A percentile compares a stretch with the other conserved stretches of the same genome.
Evolutionary conservation across 2,329 filamentous ascomycete genomes (phyloP).

Genomic region (Stemphylium beticola): DNA sequence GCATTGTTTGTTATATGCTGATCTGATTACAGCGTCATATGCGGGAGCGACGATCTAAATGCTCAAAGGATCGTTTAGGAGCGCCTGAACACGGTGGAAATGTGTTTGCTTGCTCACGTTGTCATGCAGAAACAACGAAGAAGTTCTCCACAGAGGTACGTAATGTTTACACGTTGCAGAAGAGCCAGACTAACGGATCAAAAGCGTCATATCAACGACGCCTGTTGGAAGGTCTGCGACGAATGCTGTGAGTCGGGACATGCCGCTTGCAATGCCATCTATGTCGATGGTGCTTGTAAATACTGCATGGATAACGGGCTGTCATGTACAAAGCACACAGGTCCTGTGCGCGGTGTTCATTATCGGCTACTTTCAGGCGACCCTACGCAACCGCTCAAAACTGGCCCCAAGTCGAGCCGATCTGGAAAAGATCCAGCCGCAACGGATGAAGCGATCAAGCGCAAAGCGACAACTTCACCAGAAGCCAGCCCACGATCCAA

Average conservation of each 20-base stretch:
- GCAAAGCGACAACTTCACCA: conserved; percentile 11
- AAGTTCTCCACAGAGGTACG: conserved; percentile 6
- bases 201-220: conserved; percentile 7
- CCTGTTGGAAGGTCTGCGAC: conserved; percentile 25
- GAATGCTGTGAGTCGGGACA: conserved; percentile 13
- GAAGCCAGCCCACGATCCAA: conserved; percentile 8
- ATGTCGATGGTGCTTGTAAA: conserved; percentile 7
- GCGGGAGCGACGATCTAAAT: conserved; percentile 1
- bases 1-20: too few relatives aligned
- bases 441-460: conserved; percentile 4
- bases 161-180: background rate
- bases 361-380: background rate
- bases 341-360: background rate
- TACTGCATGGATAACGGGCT: conserved; percentile 8
- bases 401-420: background rate
- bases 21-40: conserved; percentile 8
- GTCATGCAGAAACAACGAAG: conserved; percentile 3
- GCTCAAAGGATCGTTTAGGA: background rate
- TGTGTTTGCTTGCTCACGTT: conserved; percentile 14
- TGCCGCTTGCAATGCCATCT: conserved; percentile 12
- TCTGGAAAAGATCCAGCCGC: background rate
- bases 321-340: conserved; percentile 15
- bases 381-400: background rate
- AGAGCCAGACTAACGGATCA: background rate
- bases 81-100: background rate